Evolutionary conservation across 208 protist genomes (phyloP), one percentile per base, ranked within the genome.

Genomic region (Herpetomonas samuelpessoai): DNA sequence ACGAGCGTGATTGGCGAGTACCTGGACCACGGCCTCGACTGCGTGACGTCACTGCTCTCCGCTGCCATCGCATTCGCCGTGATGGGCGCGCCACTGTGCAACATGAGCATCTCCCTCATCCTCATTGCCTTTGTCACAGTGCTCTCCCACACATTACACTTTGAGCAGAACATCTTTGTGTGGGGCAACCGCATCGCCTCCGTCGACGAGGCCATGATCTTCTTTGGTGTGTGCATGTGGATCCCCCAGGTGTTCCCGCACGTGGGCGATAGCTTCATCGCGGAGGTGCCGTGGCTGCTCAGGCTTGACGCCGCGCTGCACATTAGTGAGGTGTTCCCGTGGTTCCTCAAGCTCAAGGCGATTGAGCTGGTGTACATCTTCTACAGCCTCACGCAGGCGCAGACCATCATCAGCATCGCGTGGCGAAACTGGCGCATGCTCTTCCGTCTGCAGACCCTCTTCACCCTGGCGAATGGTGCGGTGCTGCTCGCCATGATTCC

Each of bases 1-100:
- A 76, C 75, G n/a, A 93, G 83, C 45, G 65, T 72, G 2, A 86
- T 84, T 65, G 91, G 91, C 25, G 91, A 96, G 70, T 96, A 96
- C 72, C 82, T 96, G 24, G 91, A 96, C 57, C 91, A 96, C 56
- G 88, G 91, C 1, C 83, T 93, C 12, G 91, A 96, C 76, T 96
- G 91, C 52, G 86, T 93, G 28, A 95, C 88, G 19, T 96, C 91
- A 24, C 78, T 96, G 24, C 67, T 96, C 28, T 93, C 86, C 27
- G 67, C 81, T 14, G 72, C 57, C 55, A 71, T 86, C 53, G 65
- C 62, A 29, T 87, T 91, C 53, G 54, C 46, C 45, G 74, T 86
- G 2, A 52, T 92, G 67, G 74, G 86, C 25, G 62, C 71, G 29
- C 86, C 81, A 6, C 74, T 91, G 28, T 70, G 64, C 19, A 93